Evolutionary conservation across 768 basidiomycete genomes (phyloP).

Genomic region (Ramaria rubella): DNA sequence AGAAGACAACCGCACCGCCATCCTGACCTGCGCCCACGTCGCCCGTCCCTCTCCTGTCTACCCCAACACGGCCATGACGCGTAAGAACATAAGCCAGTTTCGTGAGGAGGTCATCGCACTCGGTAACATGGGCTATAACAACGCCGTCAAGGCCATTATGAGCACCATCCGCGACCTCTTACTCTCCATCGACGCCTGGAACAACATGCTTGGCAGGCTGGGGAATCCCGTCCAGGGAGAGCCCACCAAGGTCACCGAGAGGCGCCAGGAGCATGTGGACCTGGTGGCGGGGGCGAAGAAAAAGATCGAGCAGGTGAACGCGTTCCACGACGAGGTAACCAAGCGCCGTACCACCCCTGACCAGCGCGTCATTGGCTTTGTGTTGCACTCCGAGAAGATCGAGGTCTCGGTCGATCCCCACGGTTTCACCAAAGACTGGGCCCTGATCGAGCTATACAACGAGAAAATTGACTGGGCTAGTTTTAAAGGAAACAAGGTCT

Average conservation of each 20-base stretch:
- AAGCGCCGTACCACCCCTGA: conserved; percentile 17
- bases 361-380: conserved; percentile 29
- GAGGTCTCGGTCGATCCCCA: conserved; percentile 19
- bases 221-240: conserved; percentile 18
- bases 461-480: conserved; percentile 28
- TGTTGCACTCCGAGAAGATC: conserved; percentile 27
- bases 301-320: conserved; percentile 20
- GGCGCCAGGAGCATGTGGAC: conserved; percentile 19
- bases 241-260: conserved; percentile 9
- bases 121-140: conserved; percentile 21
- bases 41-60: conserved; percentile 26
- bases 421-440: conserved; percentile 31
- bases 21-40: conserved; percentile 33
- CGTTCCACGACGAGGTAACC: conserved; percentile 16
- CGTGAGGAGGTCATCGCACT: conserved; percentile 30
- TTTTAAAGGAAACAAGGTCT: conserved; percentile 30
- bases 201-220: conserved; percentile 18
- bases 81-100: conserved; percentile 18
- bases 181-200: conserved; percentile 19
- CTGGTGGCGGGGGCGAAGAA: conserved; percentile 18
- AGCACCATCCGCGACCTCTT: conserved; percentile 15
- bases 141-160: conserved; percentile 25
- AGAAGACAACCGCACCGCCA: conserved; percentile 20
- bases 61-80: conserved; percentile 19
- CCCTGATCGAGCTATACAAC: conserved; percentile 25